These are phyloP conservation scores for Westerdykella aurantiaca DNA, from an alignment of 2,329 filamentous ascomycete genomes.

Conservation along the genomic window DNA sequence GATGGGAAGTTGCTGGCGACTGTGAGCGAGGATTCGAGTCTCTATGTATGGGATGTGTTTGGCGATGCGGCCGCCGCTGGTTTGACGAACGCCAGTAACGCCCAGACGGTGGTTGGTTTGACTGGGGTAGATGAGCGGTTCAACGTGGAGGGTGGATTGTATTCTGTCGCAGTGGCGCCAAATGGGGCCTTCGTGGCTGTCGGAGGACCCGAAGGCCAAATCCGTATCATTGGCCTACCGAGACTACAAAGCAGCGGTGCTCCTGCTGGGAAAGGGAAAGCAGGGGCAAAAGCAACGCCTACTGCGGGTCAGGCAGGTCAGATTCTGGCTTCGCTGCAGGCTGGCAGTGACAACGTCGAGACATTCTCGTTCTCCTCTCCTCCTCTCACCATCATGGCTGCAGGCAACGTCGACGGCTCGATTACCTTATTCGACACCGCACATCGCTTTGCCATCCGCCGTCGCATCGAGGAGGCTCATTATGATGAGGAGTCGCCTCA, in stretches of 20 bases:
- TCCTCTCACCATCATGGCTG: conserved; percentile 56
- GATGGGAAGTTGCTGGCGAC: conserved; percentile 84
- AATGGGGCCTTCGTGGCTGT: conserved; percentile 73
- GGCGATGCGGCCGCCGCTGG: conserved; percentile 65
- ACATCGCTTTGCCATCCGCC: conserved; percentile 78
- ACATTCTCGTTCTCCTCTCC: conserved; percentile 61
- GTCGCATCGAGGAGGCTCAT: conserved; percentile 76
- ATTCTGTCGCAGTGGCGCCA: conserved; percentile 78
- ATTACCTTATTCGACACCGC: conserved; percentile 84
- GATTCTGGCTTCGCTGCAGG: conserved; percentile 77
- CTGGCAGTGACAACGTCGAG: conserved; percentile 75
- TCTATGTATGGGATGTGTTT: conserved; percentile 92
- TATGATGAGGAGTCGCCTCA: conserved; percentile 67
- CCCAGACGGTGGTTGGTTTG: conserved; percentile 66
- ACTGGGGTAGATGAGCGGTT: conserved; percentile 84
- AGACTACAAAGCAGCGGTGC: conserved; percentile 45
- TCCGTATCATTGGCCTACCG: conserved; percentile 80
- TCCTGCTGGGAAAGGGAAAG: conserved; percentile 45
- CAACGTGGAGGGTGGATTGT: conserved; percentile 83
- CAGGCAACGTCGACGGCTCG: conserved; percentile 58
- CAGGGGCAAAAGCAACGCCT: conserved; percentile 31
- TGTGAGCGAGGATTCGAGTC: conserved; percentile 77
- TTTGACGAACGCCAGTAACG: conserved; percentile 49
- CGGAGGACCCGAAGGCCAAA: conserved; percentile 79
- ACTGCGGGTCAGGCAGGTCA: conserved; percentile 54